Evolutionary conservation across 106 monocot genomes (phyloP), one percentile per base, ranked within the genome.

Genomic region (Amphibolis antarctica): DNA sequence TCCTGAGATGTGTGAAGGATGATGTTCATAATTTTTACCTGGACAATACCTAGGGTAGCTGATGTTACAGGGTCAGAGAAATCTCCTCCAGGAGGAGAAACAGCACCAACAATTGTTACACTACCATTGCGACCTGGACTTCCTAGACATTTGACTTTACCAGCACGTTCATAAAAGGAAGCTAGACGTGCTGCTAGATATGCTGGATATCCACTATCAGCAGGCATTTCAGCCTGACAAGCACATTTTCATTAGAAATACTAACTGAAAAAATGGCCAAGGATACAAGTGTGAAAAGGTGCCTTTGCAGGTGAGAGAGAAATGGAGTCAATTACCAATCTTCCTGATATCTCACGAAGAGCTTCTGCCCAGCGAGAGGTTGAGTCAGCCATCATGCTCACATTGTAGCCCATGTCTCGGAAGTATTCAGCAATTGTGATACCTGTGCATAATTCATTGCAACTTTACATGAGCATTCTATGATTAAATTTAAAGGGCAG

Each of bases 341-440:
- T 76, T 46, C 98, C 98, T 50, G 98, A 99, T 66, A 99, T 99
- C 77, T 99, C 98, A 91, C 98, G 98, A 63, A 99, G 67, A 28
- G 98, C 98, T 71, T 91, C 98, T 47, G 98, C 98, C 98, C 98
- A 99, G n/a, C 91, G 84, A n/a, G 98, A 99, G 31, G 98, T 99
- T 20, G 98, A 99, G 54, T 99, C 98, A 69, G 98, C 91, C 98
- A 99, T 99, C 98, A 99, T 99, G 65, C 98, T 99, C 50, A 99
- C 91, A 74, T 99, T 99, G 77, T 99, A 99, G 9, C 98, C 98
- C 98, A 99, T 91, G 63, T 99, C 98, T 79, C 98, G 71, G 69
- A 91, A 99, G 67, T 99, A 99, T 68, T 99, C 98, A 48, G 98
- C 98, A 55, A 99, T 81, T 29, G 98, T 99, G 71, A 99, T 99